Base-by-base conservation (phyloP, 176 grass and related monocot species). In the Cenchrus americanus region DNA sequence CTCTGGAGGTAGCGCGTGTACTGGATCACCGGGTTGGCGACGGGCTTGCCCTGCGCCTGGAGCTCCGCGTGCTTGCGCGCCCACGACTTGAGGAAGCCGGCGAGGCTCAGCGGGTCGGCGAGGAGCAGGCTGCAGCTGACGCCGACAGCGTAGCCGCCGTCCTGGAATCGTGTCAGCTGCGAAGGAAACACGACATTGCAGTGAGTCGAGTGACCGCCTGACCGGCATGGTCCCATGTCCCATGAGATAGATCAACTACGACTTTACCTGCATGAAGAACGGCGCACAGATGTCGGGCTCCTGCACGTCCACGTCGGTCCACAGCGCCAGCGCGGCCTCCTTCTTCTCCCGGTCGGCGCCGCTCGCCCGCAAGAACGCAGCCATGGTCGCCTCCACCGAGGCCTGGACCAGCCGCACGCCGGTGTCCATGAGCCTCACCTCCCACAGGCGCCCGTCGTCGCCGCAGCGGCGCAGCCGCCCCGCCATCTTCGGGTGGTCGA, bases 381-480 rank as follows among this genome's bases (percentile, higher is more conserved):
- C 19, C 89, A 98, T 61, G 55, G 57, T 21, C 73, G 57, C 67
- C 73, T 93, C 87, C 58, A 37, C 80, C 58, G 96, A 77, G 23
- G 96, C 91, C 68, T 83, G 91, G 64, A 98, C 82, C 83, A 98
- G 59, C 58, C 91, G 66, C 43, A 95, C 78, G 23, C 93, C 91
- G 17, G 87, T 75, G 55, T 95, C 93, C 18, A 68, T 95, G 53
- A 90, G 82, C 89, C 87, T 98, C 51, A 98, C 81, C 79, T 92
- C 93, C 96, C 96, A 98, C 55, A 15, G 7, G 21, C 83, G 5
- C 64, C 78, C 63, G 30, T 51, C 86, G 6, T 23, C 71, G 46
- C 34, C 51, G 6, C 62, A 22, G 48, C 89, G 84, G 37, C 92
- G 78, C n/a, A 98, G 93, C 69, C 93, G 69, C 41, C 96, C 93